A percentile compares a stretch with the other conserved stretches of the same genome.
Conservation (phyloP, 805 yeast species). For the Wickerhamiella dianesei region DNA sequence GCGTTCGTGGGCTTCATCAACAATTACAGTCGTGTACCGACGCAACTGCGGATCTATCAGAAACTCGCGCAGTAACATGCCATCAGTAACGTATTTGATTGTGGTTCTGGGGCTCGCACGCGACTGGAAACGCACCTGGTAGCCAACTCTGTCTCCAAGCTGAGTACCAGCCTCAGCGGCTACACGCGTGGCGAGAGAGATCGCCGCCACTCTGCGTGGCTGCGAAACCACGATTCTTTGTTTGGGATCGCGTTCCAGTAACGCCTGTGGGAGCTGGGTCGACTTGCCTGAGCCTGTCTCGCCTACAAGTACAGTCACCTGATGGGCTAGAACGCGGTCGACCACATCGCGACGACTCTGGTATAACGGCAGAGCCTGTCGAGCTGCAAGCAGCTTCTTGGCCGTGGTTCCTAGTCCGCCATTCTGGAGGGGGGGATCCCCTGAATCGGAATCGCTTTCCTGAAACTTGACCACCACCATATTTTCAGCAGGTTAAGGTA, state of each 20-base stretch:
- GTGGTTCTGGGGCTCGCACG: conserved; percentile 44
- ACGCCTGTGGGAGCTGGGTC: conserved; percentile 87
- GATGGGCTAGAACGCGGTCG: conserved; percentile 38
- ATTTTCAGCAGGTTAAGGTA: too few relatives aligned
- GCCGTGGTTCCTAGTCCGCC: conserved; percentile 19
- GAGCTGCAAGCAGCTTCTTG: conserved; percentile 32
- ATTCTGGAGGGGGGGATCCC: not conserved
- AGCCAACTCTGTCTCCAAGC: conserved; percentile 77
- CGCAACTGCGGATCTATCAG: conserved; percentile 56
- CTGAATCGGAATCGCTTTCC: conserved; percentile 4
- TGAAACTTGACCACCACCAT: conserved; percentile 4
- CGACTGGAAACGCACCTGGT: conserved; percentile 83
- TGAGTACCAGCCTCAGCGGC: conserved; percentile 71
- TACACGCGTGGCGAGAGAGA: conserved; percentile 83
- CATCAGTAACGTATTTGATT: conserved; percentile 84
- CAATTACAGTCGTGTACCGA: conserved; percentile 60
- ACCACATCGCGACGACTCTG: conserved; percentile 53
- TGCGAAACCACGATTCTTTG: conserved; percentile 81
- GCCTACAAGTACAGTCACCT: conserved; percentile 75
- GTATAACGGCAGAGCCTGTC: conserved; percentile 62
- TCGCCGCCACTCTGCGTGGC: conserved; percentile 96
- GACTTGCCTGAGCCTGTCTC: conserved; percentile 98
- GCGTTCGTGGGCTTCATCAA: conserved; percentile 97
- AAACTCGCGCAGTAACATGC: conserved; percentile 87
- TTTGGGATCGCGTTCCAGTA: conserved; percentile 33